Evolutionary conservation across 208 protist genomes (phyloP).

Genomic region (Trypanosoma boissoni): DNA sequence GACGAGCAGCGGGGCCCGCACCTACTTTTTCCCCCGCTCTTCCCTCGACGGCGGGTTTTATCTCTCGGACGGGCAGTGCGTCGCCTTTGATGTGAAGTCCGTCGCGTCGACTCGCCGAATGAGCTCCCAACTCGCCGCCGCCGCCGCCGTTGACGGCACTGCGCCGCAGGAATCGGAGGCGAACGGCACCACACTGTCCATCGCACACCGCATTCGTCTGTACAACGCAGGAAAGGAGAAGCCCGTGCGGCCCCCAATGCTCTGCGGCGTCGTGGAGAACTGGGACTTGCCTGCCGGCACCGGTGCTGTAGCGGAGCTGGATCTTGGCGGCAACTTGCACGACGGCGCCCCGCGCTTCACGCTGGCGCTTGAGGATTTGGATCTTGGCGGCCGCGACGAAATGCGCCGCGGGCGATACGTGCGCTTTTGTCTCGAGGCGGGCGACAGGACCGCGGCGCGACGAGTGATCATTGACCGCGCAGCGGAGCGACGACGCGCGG

Average conservation of each 20-base stretch:
- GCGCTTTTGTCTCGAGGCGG: constrained; percentile 55
- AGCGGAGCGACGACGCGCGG: constrained; percentile 30
- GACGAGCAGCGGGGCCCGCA: not conserved
- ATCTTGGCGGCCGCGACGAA: constrained; percentile 30
- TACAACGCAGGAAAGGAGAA: constrained; percentile 46
- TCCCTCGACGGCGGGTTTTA: constrained; percentile 64
- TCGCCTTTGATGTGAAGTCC: constrained; percentile 47
- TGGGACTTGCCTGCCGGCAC: constrained; percentile 46
- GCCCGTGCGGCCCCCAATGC: constrained; percentile 38
- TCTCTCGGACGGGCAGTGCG: constrained; percentile 67
- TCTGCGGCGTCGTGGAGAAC: constrained; percentile 47
- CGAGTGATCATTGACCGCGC: constrained; percentile 54
- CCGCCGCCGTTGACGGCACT: not conserved
- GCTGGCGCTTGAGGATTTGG: constrained; percentile 43
- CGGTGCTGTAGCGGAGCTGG: constrained; percentile 67
- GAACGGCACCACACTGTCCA: constrained; percentile 17
- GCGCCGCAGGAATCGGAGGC: not conserved
- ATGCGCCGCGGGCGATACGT: constrained; percentile 52
- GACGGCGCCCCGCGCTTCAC: constrained; percentile 52
- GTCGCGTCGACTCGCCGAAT: constrained; percentile 2
- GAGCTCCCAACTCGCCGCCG: constrained; percentile 1
- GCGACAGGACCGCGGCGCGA: constrained; percentile 21
- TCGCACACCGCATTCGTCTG: constrained; percentile 37
- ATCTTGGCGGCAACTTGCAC: constrained; percentile 47
- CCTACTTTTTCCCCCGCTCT: constrained; percentile 67